Conservation (phyloP, 768 basidiomycete species). For the Agaricus bisporus region DNA sequence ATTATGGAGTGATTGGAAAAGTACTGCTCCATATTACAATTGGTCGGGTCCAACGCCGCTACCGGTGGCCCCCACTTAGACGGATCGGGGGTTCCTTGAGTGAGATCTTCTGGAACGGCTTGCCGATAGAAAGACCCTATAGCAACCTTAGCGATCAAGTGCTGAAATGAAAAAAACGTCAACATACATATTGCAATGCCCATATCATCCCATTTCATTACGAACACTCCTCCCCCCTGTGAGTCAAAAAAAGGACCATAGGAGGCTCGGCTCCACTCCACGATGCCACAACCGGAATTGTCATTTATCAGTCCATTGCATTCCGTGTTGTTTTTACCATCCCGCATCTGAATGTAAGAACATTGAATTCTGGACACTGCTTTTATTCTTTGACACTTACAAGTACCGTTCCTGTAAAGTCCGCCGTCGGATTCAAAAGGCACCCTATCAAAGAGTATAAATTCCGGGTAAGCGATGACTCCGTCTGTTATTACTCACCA, state of each 20-base stretch:
- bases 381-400: neutral
- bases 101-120: constrained; percentile 65
- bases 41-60: constrained; percentile 46
- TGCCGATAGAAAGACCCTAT: constrained; percentile 81
- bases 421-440: constrained; percentile 17
- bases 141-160: neutral
- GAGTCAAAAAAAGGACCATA: constrained; percentile 81
- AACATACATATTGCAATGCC: constrained; percentile 73
- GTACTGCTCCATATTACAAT: constrained; percentile 36
- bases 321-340: constrained; percentile 17
- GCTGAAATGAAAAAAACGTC: neutral
- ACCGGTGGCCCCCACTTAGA: constrained; percentile 64
- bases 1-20: constrained; percentile 59
- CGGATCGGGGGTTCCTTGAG: constrained; percentile 55
- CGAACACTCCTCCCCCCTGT: constrained; percentile 78
- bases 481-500: constrained; percentile 28
- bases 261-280: constrained; percentile 75
- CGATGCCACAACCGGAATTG: constrained; percentile 73
- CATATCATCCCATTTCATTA: constrained; percentile 83
- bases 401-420: constrained; percentile 12
- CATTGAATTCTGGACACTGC: neutral
- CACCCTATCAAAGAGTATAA: constrained; percentile 14
- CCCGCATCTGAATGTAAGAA: neutral
- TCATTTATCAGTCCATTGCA: constrained; percentile 46
- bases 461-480: neutral